phyloP scores from a whole-genome alignment of 1,284 basidiomycete species.

The Ustilago trichophora region DNA sequence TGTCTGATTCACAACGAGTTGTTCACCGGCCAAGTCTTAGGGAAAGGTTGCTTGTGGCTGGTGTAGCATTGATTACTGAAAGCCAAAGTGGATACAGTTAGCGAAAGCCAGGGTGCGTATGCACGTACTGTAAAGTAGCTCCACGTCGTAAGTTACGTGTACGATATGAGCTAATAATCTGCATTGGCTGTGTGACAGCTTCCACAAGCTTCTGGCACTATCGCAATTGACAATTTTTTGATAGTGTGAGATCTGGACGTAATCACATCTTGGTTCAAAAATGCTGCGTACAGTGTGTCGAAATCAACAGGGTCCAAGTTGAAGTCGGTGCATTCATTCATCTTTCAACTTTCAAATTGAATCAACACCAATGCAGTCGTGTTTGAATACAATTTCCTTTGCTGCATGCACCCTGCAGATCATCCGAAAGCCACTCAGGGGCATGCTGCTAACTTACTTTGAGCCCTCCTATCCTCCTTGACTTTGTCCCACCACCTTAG shows the following conservation, averaged over 20 bases:
- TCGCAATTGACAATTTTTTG: not conserved
- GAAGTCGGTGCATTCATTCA: not conserved
- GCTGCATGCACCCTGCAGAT: constrained; percentile 29
- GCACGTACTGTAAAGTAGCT: not conserved
- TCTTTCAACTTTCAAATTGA: too few relatives aligned
- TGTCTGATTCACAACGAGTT: not conserved
- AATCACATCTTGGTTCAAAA: too few relatives aligned
- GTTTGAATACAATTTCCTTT: constrained; percentile 4
- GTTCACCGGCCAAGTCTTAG: too few relatives aligned
- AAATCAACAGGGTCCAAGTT: constrained; percentile 12
- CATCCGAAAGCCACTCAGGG: constrained; percentile 23
- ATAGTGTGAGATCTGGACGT: constrained; percentile 20
- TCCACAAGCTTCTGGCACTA: constrained; percentile 35
- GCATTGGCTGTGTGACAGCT: not conserved
- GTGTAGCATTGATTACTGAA: too few relatives aligned
- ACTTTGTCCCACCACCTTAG: constrained; percentile 3
- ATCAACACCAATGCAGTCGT: too few relatives aligned
- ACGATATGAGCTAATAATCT: constrained; percentile 3
- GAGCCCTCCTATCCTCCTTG: not conserved
- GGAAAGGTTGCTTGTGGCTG: too few relatives aligned
- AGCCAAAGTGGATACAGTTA: too few relatives aligned
- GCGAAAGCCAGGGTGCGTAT: too few relatives aligned
- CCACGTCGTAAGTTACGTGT: not conserved
- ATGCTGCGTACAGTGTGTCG: too few relatives aligned
- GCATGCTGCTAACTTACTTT: not conserved